A percentile compares a stretch with the other conserved stretches of the same genome.
phyloP scores from a whole-genome alignment of 768 basidiomycete species.

The Lactarius sanguifluus region DNA sequence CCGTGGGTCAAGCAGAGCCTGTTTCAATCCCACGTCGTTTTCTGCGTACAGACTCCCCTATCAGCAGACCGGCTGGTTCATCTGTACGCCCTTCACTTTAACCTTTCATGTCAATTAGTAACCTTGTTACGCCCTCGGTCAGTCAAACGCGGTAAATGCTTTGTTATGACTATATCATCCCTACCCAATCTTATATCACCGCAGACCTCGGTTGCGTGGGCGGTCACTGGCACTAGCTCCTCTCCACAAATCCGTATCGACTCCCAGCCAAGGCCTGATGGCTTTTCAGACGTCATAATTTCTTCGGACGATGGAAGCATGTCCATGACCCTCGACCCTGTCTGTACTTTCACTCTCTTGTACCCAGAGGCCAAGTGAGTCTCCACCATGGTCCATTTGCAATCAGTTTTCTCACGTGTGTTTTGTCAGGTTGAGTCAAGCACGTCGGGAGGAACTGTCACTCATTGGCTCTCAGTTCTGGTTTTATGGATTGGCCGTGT shows the following conservation, averaged over 20 bases:
- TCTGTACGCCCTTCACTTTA: background rate
- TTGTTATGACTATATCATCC: background rate
- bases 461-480: conserved; percentile 28
- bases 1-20: conserved; percentile 36
- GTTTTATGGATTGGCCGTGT: conserved; percentile 28
- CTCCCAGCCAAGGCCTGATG: conserved; percentile 11
- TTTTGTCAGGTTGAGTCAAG: conserved; percentile 16
- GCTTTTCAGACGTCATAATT: conserved; percentile 5
- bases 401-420: background rate
- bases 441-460: conserved; percentile 24
- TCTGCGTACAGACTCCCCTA: background rate
- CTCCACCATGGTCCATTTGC: no score
- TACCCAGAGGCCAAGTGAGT: conserved; percentile 23
- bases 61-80: no score
- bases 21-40: conserved; percentile 26
- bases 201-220: conserved; percentile 9
- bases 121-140: background rate
- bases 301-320: conserved; percentile 3
- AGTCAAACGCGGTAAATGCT: background rate
- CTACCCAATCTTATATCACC: background rate
- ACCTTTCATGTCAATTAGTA: background rate
- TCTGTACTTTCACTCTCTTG: conserved; percentile 20
- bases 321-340: conserved; percentile 10
- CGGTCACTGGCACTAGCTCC: background rate
- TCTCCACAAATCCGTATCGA: background rate